These are phyloP conservation scores for Apiotrichum brassicae DNA, from an alignment of 1,284 basidiomycete genomes.

Conservation along the genomic window DNA sequence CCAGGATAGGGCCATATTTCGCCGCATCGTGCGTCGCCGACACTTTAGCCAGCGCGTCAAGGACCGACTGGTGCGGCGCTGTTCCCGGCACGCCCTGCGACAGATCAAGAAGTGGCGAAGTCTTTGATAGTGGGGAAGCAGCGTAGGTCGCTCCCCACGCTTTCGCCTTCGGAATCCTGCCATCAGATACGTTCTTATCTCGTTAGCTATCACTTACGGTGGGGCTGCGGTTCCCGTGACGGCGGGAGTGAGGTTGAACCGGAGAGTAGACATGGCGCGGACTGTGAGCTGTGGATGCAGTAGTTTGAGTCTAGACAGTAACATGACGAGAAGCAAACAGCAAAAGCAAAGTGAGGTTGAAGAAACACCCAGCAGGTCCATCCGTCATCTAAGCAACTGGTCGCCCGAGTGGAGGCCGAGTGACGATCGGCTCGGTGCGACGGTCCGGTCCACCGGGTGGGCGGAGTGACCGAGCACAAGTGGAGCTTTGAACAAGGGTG, in stretches of 20 bases:
- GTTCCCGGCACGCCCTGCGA: constrained; percentile 64
- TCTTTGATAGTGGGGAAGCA: constrained; percentile 62
- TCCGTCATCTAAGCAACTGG: too few species aligned
- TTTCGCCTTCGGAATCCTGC: constrained; percentile 63
- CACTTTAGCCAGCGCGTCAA: constrained; percentile 52
- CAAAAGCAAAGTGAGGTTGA: too few species aligned
- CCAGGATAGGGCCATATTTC: constrained; percentile 63
- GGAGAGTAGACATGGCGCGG: not conserved
- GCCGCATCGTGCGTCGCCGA: constrained; percentile 50
- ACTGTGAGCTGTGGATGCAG: too few species aligned
- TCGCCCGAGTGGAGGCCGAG: too few species aligned
- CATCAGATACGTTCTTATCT: too few species aligned
- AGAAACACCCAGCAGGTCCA: too few species aligned
- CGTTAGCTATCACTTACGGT: constrained; percentile 12
- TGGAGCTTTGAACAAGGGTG: too few species aligned
- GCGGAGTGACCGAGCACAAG: too few species aligned
- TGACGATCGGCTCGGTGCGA: too few species aligned
- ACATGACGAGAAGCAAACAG: too few species aligned
- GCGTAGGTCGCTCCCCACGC: constrained; percentile 58
- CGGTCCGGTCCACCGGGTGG: too few species aligned
- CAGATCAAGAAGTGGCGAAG: constrained; percentile 60
- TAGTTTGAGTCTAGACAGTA: too few species aligned
- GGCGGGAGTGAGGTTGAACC: constrained; percentile 26
- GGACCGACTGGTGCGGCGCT: constrained; percentile 56
- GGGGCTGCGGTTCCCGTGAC: constrained; percentile 31